phyloP scores from a whole-genome alignment of 2,329 filamentous ascomycete genomes.

The Venturia oleaginea region DNA sequence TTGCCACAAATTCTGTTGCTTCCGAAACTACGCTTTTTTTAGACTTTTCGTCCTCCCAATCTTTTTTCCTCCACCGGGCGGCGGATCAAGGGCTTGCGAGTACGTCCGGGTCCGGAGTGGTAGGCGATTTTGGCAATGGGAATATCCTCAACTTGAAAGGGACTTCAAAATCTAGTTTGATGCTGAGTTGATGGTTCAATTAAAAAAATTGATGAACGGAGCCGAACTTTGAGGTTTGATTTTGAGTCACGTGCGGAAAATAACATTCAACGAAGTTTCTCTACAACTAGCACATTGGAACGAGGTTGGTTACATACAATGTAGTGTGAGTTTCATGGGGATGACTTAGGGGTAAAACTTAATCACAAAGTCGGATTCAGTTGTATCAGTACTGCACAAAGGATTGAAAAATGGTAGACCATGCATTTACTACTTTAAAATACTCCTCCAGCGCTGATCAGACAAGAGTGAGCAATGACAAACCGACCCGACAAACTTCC shows the following conservation, averaged over 20 bases:
- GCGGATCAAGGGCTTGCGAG: not conserved
- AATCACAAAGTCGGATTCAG: not conserved
- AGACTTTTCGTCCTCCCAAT: not conserved
- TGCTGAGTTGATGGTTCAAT: not conserved
- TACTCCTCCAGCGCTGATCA: not conserved
- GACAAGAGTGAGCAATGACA: not conserved
- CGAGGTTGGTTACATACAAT: not conserved
- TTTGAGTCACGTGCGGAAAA: not conserved
- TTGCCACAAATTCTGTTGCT: not conserved
- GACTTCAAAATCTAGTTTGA: too few relatives aligned
- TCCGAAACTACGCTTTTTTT: not conserved
- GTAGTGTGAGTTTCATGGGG: not conserved
- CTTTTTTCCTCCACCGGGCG: not conserved
- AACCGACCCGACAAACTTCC: not conserved
- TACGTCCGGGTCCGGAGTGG: not conserved
- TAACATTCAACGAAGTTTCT: too few relatives aligned
- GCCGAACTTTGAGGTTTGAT: not conserved
- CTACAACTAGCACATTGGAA: too few relatives aligned
- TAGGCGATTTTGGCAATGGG: too few relatives aligned
- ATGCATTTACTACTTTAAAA: constrained; percentile 4
- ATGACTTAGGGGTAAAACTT: not conserved
- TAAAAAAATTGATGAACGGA: not conserved
- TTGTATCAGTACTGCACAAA: not conserved
- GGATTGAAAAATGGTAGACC: not conserved
- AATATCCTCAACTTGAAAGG: too few relatives aligned